Percentiles rank a stretch among this genome's conserved stretches.
Evolutionary conservation across 225 moss, liverwort and hornwort genomes (phyloP).

Genomic region (Marchantia paleacea): DNA sequence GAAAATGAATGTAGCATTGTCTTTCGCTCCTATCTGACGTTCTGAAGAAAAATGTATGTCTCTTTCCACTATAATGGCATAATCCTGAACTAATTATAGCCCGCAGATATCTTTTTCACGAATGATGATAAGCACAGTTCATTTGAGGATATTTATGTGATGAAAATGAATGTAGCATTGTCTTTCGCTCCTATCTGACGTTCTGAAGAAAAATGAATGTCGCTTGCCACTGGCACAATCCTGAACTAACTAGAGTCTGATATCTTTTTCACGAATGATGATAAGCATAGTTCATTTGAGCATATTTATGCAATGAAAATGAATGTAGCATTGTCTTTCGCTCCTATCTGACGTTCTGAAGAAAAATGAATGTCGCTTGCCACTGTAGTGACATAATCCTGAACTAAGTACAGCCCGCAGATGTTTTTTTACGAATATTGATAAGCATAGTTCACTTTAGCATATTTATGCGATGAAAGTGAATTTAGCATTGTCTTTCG

Average conservation of each 20-base stretch:
- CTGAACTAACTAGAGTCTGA: too few species aligned
- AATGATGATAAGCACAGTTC: not conserved
- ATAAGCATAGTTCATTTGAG: slow-evolving; percentile 1
- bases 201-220: not conserved
- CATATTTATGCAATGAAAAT: not conserved
- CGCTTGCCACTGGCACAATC: too few species aligned
- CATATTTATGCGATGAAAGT: not conserved
- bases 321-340: not conserved
- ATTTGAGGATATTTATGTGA: not conserved
- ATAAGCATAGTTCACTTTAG: too few species aligned
- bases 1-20: not conserved
- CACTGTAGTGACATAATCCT: too few species aligned
- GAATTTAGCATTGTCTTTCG: not conserved
- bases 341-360: not conserved
- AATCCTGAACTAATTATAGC: too few species aligned
- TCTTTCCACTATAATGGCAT: too few species aligned
- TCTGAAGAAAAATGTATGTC: not conserved
- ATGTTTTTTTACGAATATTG: too few species aligned
- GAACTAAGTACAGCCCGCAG: too few species aligned
- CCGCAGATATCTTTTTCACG: not conserved
- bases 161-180: not conserved
- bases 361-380: not conserved
- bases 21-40: slow-evolving; percentile 1
- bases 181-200: not conserved
- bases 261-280: not conserved